These are phyloP conservation scores for Lotmaria passim DNA, from an alignment of 208 protist genomes.

Conservation along the genomic window DNA sequence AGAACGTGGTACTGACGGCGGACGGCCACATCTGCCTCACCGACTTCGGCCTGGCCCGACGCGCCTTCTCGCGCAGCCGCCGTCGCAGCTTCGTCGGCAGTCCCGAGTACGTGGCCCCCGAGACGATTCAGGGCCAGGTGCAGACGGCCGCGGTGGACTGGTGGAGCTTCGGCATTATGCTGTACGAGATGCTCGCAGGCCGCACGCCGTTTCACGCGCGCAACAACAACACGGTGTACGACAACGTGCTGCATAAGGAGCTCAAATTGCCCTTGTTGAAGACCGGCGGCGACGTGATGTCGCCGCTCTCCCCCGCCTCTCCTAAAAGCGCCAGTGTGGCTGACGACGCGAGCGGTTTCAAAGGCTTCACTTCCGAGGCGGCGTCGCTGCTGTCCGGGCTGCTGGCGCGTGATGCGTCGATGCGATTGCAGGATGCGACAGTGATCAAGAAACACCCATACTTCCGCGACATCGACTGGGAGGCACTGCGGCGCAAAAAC, in stretches of 20 bases:
- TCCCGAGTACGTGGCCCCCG: constrained; percentile 90
- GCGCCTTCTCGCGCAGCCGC: constrained; percentile 60
- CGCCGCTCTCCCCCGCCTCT: background rate
- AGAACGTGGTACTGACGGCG: constrained; percentile 86
- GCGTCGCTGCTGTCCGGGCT: constrained; percentile 63
- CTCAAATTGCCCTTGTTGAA: constrained; percentile 44
- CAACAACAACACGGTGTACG: constrained; percentile 85
- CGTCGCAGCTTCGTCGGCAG: constrained; percentile 91
- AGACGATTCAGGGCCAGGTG: constrained; percentile 85
- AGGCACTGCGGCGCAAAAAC: constrained; percentile 42
- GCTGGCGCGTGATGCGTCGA: constrained; percentile 51
- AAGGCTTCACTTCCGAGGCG: constrained; percentile 60
- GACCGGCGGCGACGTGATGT: background rate
- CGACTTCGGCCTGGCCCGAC: constrained; percentile 91
- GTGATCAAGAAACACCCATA: constrained; percentile 72
- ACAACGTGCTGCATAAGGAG: constrained; percentile 67
- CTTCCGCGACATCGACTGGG: constrained; percentile 79
- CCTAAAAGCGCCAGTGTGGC: background rate
- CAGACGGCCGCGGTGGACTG: constrained; percentile 97
- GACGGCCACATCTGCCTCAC: constrained; percentile 87
- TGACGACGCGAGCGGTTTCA: constrained; percentile 16
- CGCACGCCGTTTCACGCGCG: constrained; percentile 91
- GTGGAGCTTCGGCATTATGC: constrained; percentile 96
- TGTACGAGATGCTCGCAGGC: constrained; percentile 95
- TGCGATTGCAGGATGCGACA: constrained; percentile 45